A percentile compares a stretch with the other conserved stretches of the same genome.
phyloP scores from a whole-genome alignment of 163 green algal species.

The Chlamydomonas reinhardtii region DNA sequence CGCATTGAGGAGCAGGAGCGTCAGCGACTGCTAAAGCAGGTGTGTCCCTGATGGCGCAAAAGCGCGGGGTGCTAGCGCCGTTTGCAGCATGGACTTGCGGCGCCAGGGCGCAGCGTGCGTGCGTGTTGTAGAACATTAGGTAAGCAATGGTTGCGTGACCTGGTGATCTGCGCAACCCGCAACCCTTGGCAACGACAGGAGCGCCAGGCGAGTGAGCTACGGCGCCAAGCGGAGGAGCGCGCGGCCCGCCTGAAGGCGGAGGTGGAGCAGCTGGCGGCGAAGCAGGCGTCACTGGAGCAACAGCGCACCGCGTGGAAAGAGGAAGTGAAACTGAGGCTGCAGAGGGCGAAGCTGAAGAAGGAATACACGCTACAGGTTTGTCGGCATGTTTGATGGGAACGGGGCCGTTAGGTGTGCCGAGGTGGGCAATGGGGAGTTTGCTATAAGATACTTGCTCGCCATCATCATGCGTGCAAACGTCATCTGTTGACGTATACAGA shows the following conservation, averaged over 20 bases:
- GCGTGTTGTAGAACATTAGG: no score
- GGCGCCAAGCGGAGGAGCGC: conserved; percentile 37
- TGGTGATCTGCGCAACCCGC: no score
- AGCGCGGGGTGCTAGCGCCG: no score
- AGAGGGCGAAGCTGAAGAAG: conserved; percentile 42
- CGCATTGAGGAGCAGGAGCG: conserved; percentile 32
- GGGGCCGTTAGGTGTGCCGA: no score
- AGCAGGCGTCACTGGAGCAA: conserved; percentile 46
- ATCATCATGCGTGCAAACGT: no score
- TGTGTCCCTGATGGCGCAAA: neutral
- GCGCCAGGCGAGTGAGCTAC: conserved; percentile 28
- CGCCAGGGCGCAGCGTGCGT: no score
- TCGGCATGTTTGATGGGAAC: no score
- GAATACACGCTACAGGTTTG: conserved; percentile 60
- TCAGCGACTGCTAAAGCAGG: neutral
- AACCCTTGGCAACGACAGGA: conserved; percentile 42
- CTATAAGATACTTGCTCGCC: no score
- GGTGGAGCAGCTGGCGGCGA: conserved; percentile 22
- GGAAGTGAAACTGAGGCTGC: conserved; percentile 43
- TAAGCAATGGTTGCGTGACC: no score
- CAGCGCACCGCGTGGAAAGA: neutral
- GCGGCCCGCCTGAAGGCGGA: conserved; percentile 30
- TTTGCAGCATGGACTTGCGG: no score
- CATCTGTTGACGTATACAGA: no score
- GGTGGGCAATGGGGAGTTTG: no score